Evolutionary conservation across 495 filamentous ascomycete genomes (phyloP), one percentile per base, ranked within the genome.

Genomic region (Patellaria atrata): DNA sequence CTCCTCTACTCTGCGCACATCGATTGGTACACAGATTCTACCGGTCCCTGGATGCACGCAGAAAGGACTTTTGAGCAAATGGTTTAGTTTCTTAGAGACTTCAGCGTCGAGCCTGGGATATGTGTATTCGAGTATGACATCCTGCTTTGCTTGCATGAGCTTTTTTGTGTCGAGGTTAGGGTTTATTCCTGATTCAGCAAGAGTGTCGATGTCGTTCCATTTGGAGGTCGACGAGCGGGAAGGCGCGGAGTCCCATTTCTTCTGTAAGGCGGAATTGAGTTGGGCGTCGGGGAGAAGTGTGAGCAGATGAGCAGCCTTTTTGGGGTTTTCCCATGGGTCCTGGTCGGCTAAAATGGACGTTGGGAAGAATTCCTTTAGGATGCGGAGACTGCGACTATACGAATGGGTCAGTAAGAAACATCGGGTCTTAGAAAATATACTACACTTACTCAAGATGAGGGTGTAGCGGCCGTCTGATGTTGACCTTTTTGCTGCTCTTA

Each of bases 91-190:
- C 61, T 94, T 94, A 48, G 79, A 83, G 47, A 97, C 89, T 45
- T 93, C 84, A 36, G 83, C 82, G 65, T 97, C 89, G 32, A 97
- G 75, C 7, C 89, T 75, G n/a, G 89, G 91, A 55, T 97, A 97
- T 3, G 89, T 93, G 58, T 96, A 94, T 58, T 96, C 91, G 17
- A 97, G 68, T 10, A 94, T 73, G 27, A 96, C 76, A 49, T 96
- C 89, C 45, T 91, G 81, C 59, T 92, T 94, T 16, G 80, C 81
- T 39, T 94, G 81, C n/a, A 74, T 65, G 16, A 96, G 66, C 2
- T 71, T 66, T 31, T 62, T 59, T 2, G 71, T 39, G 47, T 82
- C 73, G 0, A 87, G 56, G 1, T 61, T 69, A 31, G 73, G 75
- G 51, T 71, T 72, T 8, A 69, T 71, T 9, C 75, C 73, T 0